Conservation (phyloP, 345 rosid genomes). For the Citrus cavaleriei region DNA sequence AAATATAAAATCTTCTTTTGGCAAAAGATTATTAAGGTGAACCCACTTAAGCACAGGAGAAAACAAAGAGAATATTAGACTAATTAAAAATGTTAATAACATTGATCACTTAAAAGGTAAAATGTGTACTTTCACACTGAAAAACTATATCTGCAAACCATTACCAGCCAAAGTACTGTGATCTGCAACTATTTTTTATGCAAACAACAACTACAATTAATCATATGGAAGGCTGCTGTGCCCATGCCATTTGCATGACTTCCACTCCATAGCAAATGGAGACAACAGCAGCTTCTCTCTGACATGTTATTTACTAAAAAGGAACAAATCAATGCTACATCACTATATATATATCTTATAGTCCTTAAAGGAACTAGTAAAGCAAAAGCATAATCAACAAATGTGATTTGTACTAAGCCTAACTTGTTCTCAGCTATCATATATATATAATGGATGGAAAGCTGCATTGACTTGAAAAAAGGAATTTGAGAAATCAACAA, state of each 20-base stretch:
- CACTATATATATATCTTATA: not conserved
- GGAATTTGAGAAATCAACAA: not conserved
- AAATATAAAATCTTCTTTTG: slow-evolving; percentile 13
- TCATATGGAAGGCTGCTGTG: slow-evolving; percentile 29
- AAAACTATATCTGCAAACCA: slow-evolving; percentile 32
- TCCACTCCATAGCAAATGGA: slow-evolving; percentile 22
- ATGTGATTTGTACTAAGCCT: slow-evolving; percentile 9
- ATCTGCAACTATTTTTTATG: slow-evolving; percentile 10
- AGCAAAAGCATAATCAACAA: slow-evolving; percentile 22
- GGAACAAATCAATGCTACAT: not conserved
- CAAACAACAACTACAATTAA: not conserved
- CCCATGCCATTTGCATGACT: slow-evolving; percentile 20
- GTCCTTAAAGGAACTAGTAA: slow-evolving; percentile 3
- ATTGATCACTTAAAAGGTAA: slow-evolving; percentile 25
- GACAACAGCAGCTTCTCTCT: slow-evolving; percentile 26
- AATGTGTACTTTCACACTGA: slow-evolving; percentile 32
- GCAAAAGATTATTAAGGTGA: slow-evolving; percentile 3
- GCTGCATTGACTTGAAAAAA: slow-evolving; percentile 3
- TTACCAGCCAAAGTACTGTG: slow-evolving; percentile 9
- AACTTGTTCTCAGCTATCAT: not conserved
- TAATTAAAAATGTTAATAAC: slow-evolving; percentile 16
- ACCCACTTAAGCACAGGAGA: slow-evolving; percentile 8
- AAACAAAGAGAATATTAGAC: slow-evolving; percentile 6
- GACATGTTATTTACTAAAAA: not conserved
- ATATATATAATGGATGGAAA: not conserved